Evolutionary conservation across 2,329 filamentous ascomycete genomes (phyloP).

Genomic region (Exophiala lecanii-corni): DNA sequence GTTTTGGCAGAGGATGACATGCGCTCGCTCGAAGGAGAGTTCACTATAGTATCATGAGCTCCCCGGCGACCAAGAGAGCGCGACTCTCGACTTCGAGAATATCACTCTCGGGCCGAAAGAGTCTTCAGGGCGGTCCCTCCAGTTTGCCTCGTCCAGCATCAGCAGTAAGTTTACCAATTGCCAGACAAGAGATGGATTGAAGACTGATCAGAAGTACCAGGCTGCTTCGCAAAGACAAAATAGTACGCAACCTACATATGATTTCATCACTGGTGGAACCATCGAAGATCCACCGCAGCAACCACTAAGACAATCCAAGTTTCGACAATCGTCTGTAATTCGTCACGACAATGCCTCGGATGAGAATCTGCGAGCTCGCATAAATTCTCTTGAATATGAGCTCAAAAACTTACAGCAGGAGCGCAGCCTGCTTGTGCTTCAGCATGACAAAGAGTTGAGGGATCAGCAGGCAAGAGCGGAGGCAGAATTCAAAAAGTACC

Average conservation of each 20-base stretch:
- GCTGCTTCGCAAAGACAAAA: slow-evolving; percentile 31
- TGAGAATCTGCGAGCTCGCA: slow-evolving; percentile 82
- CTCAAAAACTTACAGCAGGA: slow-evolving; percentile 84
- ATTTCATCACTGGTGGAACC: slow-evolving; percentile 55
- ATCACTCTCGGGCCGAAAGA: slow-evolving; percentile 23
- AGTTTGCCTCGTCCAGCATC: slow-evolving; percentile 20
- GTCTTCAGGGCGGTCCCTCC: slow-evolving; percentile 18
- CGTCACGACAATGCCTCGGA: slow-evolving; percentile 38
- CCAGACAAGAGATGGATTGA: background rate
- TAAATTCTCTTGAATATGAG: slow-evolving; percentile 83
- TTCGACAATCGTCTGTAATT: slow-evolving; percentile 36
- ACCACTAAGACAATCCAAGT: slow-evolving; percentile 31
- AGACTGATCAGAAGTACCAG: slow-evolving; percentile 2
- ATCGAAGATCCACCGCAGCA: slow-evolving; percentile 31
- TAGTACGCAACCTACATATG: slow-evolving; percentile 54
- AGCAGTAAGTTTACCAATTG: slow-evolving; percentile 8
- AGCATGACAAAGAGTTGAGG: slow-evolving; percentile 77
- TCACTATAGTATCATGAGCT: slow-evolving; percentile 18
- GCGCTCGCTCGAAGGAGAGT: background rate
- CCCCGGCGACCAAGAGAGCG: slow-evolving; percentile 24
- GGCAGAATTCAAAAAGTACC: slow-evolving; percentile 69
- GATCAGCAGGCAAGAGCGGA: slow-evolving; percentile 78
- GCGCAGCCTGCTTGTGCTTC: slow-evolving; percentile 70
- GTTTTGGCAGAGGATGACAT: background rate
- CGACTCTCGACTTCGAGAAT: slow-evolving; percentile 23